Evolutionary conservation across 495 filamentous ascomycete genomes (phyloP), one percentile per base, ranked within the genome.

Genomic region (Aspergillus carlsbadensis): DNA sequence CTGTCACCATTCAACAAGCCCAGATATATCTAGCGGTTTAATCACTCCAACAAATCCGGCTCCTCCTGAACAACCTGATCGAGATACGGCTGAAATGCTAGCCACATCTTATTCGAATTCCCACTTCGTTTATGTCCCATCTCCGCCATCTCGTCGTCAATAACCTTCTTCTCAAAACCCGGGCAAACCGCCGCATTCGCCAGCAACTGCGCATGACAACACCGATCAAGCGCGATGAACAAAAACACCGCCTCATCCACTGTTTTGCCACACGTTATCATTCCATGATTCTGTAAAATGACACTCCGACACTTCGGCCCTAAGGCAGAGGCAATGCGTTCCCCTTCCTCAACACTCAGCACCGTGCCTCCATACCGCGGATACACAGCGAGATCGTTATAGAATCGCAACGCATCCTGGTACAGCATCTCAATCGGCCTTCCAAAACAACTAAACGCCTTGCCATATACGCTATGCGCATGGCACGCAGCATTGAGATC

Each of bases 211-310:
- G 76, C 78, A 33, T 84, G 78, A 58, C 82, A 86, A 0, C 78
- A 77, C 57, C 78, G 77, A 54, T 86, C 83, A 14, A 85, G 64
- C 52, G 73, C 76, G 14, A 81, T 70, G 54, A 84, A 84, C 71
- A 81, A 81, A 57, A 81, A 83, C 2, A 78, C 80, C 2, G 82
- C 83, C 56, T 81, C 81, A 40, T 81, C 81, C 5, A 86, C 77
- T 11, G 72, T 80, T 10, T 68, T 58, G 2, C 83, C 82, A 7
- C 79, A 76, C 14, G 83, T 85, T 13, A 86, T 66, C 5, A 86
- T 64, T 0, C 83, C 83, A 65, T 86, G 83, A 49, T 86, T 86
- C 65, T 84, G 81, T 20, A 86, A 59, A 13, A 86, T 80, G 5
- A 56, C 34, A 6, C 68, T 74, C 11, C 78, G 80, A 0, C 18